Conservation (phyloP, 768 basidiomycete species). For the Hypholoma sublateritium region DNA sequence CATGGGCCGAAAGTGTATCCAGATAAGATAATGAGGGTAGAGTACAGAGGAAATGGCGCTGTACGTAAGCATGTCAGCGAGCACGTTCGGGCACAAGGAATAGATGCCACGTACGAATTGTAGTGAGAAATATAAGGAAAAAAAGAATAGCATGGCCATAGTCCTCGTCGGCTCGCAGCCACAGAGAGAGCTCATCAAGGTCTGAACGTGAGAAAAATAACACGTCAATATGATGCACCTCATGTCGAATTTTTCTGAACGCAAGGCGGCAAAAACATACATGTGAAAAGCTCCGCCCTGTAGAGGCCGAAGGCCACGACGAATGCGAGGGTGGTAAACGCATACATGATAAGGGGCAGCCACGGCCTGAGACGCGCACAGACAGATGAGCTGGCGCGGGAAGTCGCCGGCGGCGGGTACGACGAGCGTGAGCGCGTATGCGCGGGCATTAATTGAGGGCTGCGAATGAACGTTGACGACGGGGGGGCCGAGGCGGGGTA, state of each 20-base stretch:
- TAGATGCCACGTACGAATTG: conserved; percentile 65
- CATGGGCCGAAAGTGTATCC: conserved; percentile 89
- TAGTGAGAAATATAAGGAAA: conserved; percentile 81
- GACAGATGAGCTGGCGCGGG: conserved; percentile 4
- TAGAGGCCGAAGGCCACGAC: conserved; percentile 81
- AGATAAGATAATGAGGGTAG: conserved; percentile 88
- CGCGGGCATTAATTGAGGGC: neutral
- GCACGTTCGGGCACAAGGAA: neutral
- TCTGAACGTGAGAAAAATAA: conserved; percentile 39
- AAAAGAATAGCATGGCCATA: conserved; percentile 82
- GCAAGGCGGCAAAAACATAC: conserved; percentile 42
- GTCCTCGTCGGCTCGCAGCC: conserved; percentile 69
- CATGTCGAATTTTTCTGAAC: neutral
- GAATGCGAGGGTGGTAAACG: conserved; percentile 74
- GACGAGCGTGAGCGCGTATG: conserved; percentile 17
- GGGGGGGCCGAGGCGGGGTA: conserved; percentile 12
- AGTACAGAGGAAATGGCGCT: conserved; percentile 92
- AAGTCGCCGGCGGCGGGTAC: conserved; percentile 6
- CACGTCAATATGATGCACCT: conserved; percentile 1
- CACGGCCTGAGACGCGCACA: conserved; percentile 54
- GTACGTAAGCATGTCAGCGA: conserved; percentile 7
- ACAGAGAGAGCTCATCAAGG: conserved; percentile 79
- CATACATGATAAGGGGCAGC: conserved; percentile 78
- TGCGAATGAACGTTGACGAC: conserved; percentile 9
- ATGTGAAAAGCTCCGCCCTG: conserved; percentile 77